A percentile compares a stretch with the other conserved stretches of the same genome.
Evolutionary conservation across 2,329 filamentous ascomycete species (phyloP).

Genomic region (Colletotrichum scovillei): DNA sequence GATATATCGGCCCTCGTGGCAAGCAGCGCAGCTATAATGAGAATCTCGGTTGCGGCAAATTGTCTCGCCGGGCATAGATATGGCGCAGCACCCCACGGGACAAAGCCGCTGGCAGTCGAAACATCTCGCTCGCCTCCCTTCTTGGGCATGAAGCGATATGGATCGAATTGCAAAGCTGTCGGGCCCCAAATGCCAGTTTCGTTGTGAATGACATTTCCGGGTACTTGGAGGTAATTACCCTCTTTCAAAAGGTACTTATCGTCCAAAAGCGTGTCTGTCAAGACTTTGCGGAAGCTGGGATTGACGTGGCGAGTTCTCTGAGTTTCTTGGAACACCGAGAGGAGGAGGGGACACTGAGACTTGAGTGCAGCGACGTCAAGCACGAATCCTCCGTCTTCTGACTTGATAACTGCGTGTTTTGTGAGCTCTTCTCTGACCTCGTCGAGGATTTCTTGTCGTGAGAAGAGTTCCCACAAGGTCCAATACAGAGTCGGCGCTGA

Average conservation of each 20-base stretch:
- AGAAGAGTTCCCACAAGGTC: slow-evolving; percentile 55
- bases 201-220: slow-evolving; percentile 41
- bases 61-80: slow-evolving; percentile 45
- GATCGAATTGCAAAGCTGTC: slow-evolving; percentile 37
- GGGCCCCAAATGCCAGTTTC: slow-evolving; percentile 44
- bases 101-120: slow-evolving; percentile 16
- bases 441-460: slow-evolving; percentile 48
- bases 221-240: slow-evolving; percentile 49
- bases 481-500: slow-evolving; percentile 56
- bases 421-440: slow-evolving; percentile 52
- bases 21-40: slow-evolving; percentile 38
- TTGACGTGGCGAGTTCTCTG: slow-evolving; percentile 43
- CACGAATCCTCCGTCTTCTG: slow-evolving; percentile 15
- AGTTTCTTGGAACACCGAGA: slow-evolving; percentile 51
- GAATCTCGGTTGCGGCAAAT: slow-evolving; percentile 43
- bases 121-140: background rate
- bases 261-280: slow-evolving; percentile 48
- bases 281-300: slow-evolving; percentile 44
- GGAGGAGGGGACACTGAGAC: slow-evolving; percentile 46
- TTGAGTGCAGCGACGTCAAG: slow-evolving; percentile 48
- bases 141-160: slow-evolving; percentile 37
- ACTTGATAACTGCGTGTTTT: slow-evolving; percentile 16
- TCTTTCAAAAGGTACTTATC: slow-evolving; percentile 50
- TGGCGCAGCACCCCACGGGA: slow-evolving; percentile 43
- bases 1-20: slow-evolving; percentile 32